Conservation (phyloP, 1,284 basidiomycete species). For the Rhodotorula sp. region DNA sequence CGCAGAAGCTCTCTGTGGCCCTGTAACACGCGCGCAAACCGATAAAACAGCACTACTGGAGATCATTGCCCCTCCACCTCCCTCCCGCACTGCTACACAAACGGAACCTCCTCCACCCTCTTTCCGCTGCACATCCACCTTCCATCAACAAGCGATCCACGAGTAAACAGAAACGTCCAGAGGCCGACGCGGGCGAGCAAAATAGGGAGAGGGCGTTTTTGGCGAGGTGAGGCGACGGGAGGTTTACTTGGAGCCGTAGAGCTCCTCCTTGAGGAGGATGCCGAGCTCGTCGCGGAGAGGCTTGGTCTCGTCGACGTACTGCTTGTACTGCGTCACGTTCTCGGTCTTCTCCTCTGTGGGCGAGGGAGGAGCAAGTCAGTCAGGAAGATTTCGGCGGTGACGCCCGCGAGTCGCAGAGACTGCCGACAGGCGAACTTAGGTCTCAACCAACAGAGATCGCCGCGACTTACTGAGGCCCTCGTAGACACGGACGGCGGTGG, state of each 20-base stretch:
- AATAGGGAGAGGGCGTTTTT: too few species aligned
- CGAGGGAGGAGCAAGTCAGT: neutral
- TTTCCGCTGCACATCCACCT: too few species aligned
- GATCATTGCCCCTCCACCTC: neutral
- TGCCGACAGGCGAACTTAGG: neutral
- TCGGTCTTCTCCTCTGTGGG: constrained; percentile 76
- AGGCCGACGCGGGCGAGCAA: too few species aligned
- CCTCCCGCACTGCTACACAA: neutral
- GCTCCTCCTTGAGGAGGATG: constrained; percentile 54
- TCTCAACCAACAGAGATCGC: neutral
- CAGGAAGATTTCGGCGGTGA: neutral
- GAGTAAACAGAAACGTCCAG: neutral
- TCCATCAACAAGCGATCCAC: too few species aligned
- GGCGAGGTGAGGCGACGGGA: too few species aligned
- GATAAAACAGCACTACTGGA: neutral
- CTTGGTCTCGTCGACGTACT: constrained; percentile 83
- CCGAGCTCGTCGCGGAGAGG: constrained; percentile 79
- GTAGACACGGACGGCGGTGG: constrained; percentile 92
- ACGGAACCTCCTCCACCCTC: neutral
- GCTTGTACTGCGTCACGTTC: constrained; percentile 81
- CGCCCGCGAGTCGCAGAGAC: neutral
- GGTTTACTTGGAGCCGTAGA: constrained; percentile 45
- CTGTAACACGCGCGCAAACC: neutral
- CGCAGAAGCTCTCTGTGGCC: too few species aligned
- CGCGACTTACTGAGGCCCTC: constrained; percentile 50